phyloP scores from a whole-genome alignment of 176 grass and related monocot genomes.

The Coix lacrymajobi region DNA sequence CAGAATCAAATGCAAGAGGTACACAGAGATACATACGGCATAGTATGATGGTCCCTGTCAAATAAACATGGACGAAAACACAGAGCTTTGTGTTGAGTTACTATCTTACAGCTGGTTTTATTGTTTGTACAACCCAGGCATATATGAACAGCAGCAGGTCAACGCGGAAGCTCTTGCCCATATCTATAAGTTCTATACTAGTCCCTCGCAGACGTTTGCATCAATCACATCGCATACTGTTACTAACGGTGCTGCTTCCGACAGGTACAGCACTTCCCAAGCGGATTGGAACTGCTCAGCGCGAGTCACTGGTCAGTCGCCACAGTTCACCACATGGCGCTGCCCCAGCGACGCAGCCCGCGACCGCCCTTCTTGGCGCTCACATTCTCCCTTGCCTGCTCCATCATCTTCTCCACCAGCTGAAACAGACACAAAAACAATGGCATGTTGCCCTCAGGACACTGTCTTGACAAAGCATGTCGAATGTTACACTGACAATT shows the following conservation, averaged over 20 bases:
- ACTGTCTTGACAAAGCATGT: not conserved
- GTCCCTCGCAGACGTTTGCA: not conserved
- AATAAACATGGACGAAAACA: not conserved
- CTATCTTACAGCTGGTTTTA: not conserved
- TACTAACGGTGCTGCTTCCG: not conserved
- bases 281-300: not conserved
- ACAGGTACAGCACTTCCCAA: not conserved
- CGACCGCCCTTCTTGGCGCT: conserved; percentile 22
- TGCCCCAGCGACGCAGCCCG: conserved; percentile 19
- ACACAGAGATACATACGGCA: not conserved
- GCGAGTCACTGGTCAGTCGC: not conserved
- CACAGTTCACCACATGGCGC: conserved; percentile 43
- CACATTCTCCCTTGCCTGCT: conserved; percentile 32
- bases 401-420: conserved; percentile 46
- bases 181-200: not conserved
- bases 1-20: not conserved
- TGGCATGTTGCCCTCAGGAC: not conserved
- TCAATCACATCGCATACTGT: not conserved
- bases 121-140: conserved; percentile 3
- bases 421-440: conserved; percentile 21
- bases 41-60: not conserved
- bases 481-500: not conserved
- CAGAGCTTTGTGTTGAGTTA: not conserved
- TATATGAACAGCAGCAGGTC: not conserved
- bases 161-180: not conserved